Evolutionary conservation across 352 stramenopile species (phyloP), one percentile per base, ranked within the genome.

Genomic region (Elongisporangium anandrum): DNA sequence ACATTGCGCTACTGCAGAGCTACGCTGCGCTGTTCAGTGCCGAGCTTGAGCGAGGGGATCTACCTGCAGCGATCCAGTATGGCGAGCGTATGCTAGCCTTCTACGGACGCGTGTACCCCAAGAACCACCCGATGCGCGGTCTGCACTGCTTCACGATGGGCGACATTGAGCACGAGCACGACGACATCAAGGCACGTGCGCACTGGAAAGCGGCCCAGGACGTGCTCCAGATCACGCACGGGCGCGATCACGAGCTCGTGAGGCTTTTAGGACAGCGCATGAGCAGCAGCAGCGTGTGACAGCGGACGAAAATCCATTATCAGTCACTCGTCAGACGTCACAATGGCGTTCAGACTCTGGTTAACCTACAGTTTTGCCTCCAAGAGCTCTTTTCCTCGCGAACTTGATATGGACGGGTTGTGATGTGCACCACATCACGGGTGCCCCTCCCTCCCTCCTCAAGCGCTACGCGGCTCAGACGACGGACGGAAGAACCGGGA

Each of bases 141-240:
- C 63, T 92, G 23, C 81, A 92, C 58, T 45, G 83, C 29, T 89
- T 87, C 60, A 89, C 81, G 3, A 60, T 92, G 10, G 81, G 81
- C 4, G 81, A 92, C 60, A 63, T 66, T 29, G 64, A 51, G 24
- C 45, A n/a, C 19, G 61, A 41, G 39, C 26, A 34, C 53, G 57
- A 52, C 53, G 53, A 60, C 7, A 17, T 29, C 20, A 66, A 72
- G 20, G 70, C 69, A 7, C 53, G 52, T 4, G 26, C 66, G 47
- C 72, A 81, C 39, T 45, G 86, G 48, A 21, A 51, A 1, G 64
- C 79, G n/a, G 79, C 81, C 0, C 56, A 65, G 16, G 58, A 56
- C 34, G 82, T 89, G 56, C 61, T 91, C 51, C 55, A 53, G 34
- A 72, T 85, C 45, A 89, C 81, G 3, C 79, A 89, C 60, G 81